Evolutionary conservation across 768 basidiomycete genomes (phyloP).

Genomic region (Phylloporus sp.): DNA sequence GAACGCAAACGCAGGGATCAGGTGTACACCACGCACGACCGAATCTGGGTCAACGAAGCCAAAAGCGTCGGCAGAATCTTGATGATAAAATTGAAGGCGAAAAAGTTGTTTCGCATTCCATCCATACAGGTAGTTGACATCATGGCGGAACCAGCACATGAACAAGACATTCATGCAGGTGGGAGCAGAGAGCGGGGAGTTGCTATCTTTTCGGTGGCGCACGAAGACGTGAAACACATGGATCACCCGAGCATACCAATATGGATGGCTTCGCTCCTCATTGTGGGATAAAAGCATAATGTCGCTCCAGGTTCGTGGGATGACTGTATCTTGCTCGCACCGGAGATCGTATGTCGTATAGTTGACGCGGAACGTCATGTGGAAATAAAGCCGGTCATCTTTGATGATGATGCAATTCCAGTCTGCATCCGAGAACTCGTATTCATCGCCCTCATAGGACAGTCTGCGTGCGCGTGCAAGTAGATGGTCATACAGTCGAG

Average conservation of each 20-base stretch:
- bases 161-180: conserved; percentile 12
- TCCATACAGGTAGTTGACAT: conserved; percentile 22
- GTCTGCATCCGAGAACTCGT: conserved; percentile 20
- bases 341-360: conserved; percentile 27
- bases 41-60: conserved; percentile 42
- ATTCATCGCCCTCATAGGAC: conserved; percentile 20
- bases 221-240: conserved; percentile 13
- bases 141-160: conserved; percentile 36
- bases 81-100: conserved; percentile 35
- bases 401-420: conserved; percentile 15
- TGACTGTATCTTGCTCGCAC: conserved; percentile 34
- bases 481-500: background rate
- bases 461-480: background rate
- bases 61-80: conserved; percentile 29
- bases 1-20: conserved; percentile 37
- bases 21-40: conserved; percentile 37
- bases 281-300: conserved; percentile 32
- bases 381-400: conserved; percentile 18
- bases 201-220: background rate
- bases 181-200: background rate
- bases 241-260: conserved; percentile 31
- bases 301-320: conserved; percentile 28
- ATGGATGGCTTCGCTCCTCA: conserved; percentile 29
- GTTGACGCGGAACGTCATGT: conserved; percentile 19
- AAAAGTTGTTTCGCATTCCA: conserved; percentile 29